Conservation (phyloP, 2,329 filamentous ascomycete species). For the Coleophoma cylindrospora region DNA sequence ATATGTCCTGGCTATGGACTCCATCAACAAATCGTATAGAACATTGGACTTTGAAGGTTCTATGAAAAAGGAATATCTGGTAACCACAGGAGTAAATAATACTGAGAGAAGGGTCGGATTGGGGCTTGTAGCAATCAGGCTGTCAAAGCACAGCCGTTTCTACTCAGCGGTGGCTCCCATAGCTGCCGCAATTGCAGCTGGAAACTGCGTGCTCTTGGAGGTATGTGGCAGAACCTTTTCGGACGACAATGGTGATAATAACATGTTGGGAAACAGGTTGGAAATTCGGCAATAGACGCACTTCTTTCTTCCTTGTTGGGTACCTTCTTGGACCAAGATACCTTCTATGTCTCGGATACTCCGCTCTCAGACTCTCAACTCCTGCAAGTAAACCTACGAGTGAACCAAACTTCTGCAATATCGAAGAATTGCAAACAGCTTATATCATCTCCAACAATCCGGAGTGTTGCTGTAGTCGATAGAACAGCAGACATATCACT, state of each 20-base stretch:
- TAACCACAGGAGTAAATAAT: constrained; percentile 34
- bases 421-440: constrained; percentile 15
- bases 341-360: constrained; percentile 36
- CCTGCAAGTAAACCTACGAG: constrained; percentile 12
- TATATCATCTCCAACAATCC: constrained; percentile 29
- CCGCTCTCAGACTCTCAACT: constrained; percentile 20
- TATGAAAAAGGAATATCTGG: constrained; percentile 34
- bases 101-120: constrained; percentile 25
- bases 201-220: constrained; percentile 45
- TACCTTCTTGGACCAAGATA: constrained; percentile 39
- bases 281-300: constrained; percentile 32
- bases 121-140: constrained; percentile 43
- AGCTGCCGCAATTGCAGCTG: constrained; percentile 41
- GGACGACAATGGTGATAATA: no score
- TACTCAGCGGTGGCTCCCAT: constrained; percentile 39
- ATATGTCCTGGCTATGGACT: constrained; percentile 32
- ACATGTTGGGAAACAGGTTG: no score
- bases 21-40: constrained; percentile 33
- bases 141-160: constrained; percentile 40
- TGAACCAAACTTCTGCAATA: constrained; percentile 6
- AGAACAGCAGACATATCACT: constrained; percentile 47
- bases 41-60: constrained; percentile 32
- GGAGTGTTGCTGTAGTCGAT: constrained; percentile 53
- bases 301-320: constrained; percentile 31
- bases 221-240: constrained; percentile 22